A percentile compares a stretch with the other conserved stretches of the same genome.
These are phyloP conservation scores for Lathyrus aphaca DNA, from an alignment of 306 rosid genomes.

Conservation along the genomic window DNA sequence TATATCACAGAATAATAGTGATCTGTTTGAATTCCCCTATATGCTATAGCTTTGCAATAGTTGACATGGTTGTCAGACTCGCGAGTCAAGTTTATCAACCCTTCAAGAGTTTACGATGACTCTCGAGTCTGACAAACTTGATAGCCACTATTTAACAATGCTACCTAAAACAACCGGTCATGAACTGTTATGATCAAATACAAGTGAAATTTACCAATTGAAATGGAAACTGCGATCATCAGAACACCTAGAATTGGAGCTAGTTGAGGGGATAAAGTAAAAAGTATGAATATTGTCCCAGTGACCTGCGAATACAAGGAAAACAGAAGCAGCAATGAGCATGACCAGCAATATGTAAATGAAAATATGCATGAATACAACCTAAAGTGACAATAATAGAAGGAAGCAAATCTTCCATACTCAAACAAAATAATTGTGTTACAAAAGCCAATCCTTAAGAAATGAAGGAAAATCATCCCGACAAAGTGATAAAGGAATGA, in stretches of 20 bases:
- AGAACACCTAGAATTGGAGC: constrained; percentile 85
- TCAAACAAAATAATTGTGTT: constrained; percentile 8
- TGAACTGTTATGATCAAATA: constrained; percentile 28
- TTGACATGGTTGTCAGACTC: too few species aligned
- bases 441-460: constrained; percentile 29
- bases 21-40: background rate
- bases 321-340: constrained; percentile 34
- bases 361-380: constrained; percentile 19
- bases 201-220: constrained; percentile 62
- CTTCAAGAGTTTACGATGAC: too few species aligned
- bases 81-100: too few species aligned
- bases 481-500: constrained; percentile 41
- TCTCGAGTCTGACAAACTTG: too few species aligned
- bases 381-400: constrained; percentile 29
- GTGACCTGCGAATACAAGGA: constrained; percentile 60
- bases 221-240: constrained; percentile 73
- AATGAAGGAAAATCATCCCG: constrained; percentile 35
- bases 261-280: constrained; percentile 84
- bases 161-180: constrained; percentile 3
- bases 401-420: constrained; percentile 18
- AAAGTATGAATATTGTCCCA: constrained; percentile 84
- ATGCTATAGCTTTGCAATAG: background rate
- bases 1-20: background rate
- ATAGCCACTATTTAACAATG: background rate
- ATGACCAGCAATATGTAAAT: constrained; percentile 38